Percentiles rank a stretch among this genome's conserved stretches.
Conservation (phyloP, 495 filamentous ascomycete species). For the Tuber indicum region DNA sequence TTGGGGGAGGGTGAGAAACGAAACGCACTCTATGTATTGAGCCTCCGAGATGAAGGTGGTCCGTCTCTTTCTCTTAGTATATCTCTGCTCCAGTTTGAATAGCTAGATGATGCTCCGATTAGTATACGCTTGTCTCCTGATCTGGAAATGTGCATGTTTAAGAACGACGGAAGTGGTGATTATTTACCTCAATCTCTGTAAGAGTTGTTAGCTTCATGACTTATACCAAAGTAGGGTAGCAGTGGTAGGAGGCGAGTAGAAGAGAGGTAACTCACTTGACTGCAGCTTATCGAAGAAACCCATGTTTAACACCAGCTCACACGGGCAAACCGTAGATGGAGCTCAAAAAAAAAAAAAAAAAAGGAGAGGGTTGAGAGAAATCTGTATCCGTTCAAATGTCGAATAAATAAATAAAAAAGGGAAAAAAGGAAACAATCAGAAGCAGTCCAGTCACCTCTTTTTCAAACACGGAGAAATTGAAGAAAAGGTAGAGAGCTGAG, state of each 20-base stretch:
- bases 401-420: slow-evolving; percentile 7
- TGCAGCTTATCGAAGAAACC: slow-evolving; percentile 55
- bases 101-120: slow-evolving; percentile 54
- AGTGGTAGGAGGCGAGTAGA: background rate
- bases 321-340: slow-evolving; percentile 15
- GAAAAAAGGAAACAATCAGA: slow-evolving; percentile 10
- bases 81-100: slow-evolving; percentile 86
- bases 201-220: slow-evolving; percentile 21
- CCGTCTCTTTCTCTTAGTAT: slow-evolving; percentile 78
- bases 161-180: slow-evolving; percentile 6
- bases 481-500: background rate
- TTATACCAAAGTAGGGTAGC: background rate
- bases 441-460: background rate
- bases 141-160: background rate
- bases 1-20: slow-evolving; percentile 53
- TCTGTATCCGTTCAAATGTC: background rate
- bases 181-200: slow-evolving; percentile 33
- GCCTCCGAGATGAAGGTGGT: slow-evolving; percentile 79
- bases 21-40: slow-evolving; percentile 87
- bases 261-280: slow-evolving; percentile 47
- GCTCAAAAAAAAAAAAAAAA: slow-evolving; percentile 16
- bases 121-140: background rate
- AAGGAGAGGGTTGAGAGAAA: background rate
- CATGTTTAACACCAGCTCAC: slow-evolving; percentile 44
- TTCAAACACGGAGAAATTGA: background rate